Evolutionary conservation across 108 stramenopile genomes (phyloP).

Genomic region (Cyclotella sp.): DNA sequence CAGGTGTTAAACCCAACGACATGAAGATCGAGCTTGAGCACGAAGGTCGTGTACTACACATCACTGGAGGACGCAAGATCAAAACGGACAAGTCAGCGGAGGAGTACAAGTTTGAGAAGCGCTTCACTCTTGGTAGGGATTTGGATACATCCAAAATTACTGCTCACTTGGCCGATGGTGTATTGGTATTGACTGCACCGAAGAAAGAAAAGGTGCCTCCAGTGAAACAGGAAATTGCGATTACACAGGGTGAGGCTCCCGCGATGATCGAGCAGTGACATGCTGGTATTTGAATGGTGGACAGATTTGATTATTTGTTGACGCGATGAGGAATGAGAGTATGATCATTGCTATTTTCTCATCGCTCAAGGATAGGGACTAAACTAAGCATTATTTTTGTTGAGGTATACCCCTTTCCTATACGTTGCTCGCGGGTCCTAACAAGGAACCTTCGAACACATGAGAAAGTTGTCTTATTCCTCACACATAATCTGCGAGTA

Average conservation of each 20-base stretch:
- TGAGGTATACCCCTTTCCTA: too few species aligned
- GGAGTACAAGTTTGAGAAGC: conserved; percentile 55
- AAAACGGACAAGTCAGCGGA: conserved; percentile 30
- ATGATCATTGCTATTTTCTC: too few species aligned
- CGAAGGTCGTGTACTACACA: conserved; percentile 46
- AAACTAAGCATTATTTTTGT: too few species aligned
- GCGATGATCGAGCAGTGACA: conserved; percentile 29
- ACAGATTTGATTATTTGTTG: too few species aligned
- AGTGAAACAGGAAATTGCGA: not conserved
- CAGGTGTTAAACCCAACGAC: conserved; percentile 67
- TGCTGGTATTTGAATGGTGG: too few species aligned
- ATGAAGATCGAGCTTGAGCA: conserved; percentile 68
- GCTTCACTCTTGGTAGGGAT: conserved; percentile 51
- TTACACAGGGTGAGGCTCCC: conserved; percentile 27
- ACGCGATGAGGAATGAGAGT: too few species aligned
- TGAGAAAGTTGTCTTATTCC: too few species aligned
- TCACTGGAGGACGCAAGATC: conserved; percentile 47
- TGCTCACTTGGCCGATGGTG: conserved; percentile 51
- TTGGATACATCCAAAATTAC: conserved; percentile 53
- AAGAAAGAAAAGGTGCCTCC: conserved; percentile 44
- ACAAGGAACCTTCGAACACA: too few species aligned
- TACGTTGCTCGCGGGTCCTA: too few species aligned
- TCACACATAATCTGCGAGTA: too few species aligned
- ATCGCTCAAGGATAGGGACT: too few species aligned
- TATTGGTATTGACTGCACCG: conserved; percentile 50